Conservation (phyloP, 163 green algal genomes). For the Scenedesmus sp. region DNA sequence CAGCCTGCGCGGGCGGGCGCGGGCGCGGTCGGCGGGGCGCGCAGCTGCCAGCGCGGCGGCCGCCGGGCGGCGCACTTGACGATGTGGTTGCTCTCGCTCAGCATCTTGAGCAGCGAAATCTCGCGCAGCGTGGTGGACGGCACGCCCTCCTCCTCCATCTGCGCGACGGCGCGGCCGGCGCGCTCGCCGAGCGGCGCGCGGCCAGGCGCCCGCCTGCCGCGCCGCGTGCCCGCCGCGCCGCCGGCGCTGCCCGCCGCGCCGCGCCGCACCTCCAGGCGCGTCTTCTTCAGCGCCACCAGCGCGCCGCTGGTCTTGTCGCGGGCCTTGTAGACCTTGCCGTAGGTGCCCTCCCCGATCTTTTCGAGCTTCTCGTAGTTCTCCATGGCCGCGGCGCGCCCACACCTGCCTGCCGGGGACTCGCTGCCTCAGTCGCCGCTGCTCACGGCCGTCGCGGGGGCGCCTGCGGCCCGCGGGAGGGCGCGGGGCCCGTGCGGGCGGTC, state of each 20-base stretch:
- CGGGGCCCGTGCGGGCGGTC: too few species aligned
- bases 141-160: slow-evolving; percentile 99
- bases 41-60: background rate
- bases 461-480: too few species aligned
- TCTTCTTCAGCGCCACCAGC: slow-evolving; percentile 99
- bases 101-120: slow-evolving; percentile 98
- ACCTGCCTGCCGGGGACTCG: background rate
- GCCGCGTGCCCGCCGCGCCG: background rate
- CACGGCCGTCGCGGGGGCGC: too few species aligned
- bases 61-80: slow-evolving; percentile 83
- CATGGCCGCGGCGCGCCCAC: background rate
- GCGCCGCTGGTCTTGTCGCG: slow-evolving; percentile 85
- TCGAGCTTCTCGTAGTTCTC: slow-evolving; percentile 73
- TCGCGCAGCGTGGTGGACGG: slow-evolving; percentile 97
- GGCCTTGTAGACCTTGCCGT: slow-evolving; percentile 96
- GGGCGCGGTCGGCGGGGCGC: background rate
- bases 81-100: slow-evolving; percentile 96
- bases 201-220: background rate
- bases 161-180: slow-evolving; percentile 3
- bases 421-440: too few species aligned
- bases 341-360: slow-evolving; percentile 94
- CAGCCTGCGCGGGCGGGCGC: too few species aligned
- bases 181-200: background rate
- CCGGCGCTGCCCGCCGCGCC: background rate
- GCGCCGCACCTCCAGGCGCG: slow-evolving; percentile 86